Evolutionary conservation across 352 stramenopile species (phyloP).

Genomic region (Globisporangium irregulare): DNA sequence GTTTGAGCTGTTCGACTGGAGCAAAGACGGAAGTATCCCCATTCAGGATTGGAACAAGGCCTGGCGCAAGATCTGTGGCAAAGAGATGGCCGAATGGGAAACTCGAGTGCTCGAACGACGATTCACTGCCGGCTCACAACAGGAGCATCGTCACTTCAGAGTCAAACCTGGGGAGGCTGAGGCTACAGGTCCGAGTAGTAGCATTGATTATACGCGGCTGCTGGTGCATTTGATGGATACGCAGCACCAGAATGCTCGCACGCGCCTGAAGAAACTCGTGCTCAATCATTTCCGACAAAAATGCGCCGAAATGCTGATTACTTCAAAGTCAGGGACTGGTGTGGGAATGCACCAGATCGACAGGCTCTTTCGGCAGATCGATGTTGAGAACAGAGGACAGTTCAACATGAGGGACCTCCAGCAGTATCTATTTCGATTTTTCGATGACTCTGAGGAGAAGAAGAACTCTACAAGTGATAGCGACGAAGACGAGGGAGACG

Average conservation of each 20-base stretch:
- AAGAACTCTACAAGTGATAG: conserved; percentile 3
- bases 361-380: conserved; percentile 31
- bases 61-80: conserved; percentile 29
- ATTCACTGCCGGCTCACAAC: conserved; percentile 22
- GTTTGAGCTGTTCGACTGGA: conserved; percentile 49
- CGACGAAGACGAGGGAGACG: background rate
- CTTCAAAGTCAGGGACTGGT: background rate
- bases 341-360: conserved; percentile 10
- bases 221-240: conserved; percentile 47
- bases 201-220: conserved; percentile 46
- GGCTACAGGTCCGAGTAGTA: no score
- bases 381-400: conserved; percentile 39
- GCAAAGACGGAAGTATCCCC: conserved; percentile 31
- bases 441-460: background rate
- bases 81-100: conserved; percentile 37
- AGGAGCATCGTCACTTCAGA: background rate
- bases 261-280: conserved; percentile 24
- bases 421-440: conserved; percentile 13
- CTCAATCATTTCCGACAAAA: conserved; percentile 23
- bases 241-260: conserved; percentile 27
- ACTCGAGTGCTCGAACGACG: conserved; percentile 33
- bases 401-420: conserved; percentile 36
- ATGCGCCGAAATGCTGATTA: background rate
- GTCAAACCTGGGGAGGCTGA: no score
- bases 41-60: conserved; percentile 46